Percentiles rank a stretch among this genome's conserved stretches.
Conservation (phyloP, 106 monocot genomes). For the Vanilla planifolia region DNA sequence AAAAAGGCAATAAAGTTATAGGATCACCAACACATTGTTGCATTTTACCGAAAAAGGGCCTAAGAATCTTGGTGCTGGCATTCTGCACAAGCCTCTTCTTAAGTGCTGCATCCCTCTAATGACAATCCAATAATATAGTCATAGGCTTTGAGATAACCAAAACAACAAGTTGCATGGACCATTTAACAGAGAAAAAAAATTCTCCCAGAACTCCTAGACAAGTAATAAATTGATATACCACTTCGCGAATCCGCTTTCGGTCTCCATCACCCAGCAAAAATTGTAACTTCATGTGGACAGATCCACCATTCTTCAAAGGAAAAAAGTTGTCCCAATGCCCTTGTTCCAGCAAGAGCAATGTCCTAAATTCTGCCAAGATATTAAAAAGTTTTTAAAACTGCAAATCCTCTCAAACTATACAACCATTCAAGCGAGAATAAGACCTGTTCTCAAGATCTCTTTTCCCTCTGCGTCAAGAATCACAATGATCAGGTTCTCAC, state of each 20-base stretch:
- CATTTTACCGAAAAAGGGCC: constrained; percentile 23
- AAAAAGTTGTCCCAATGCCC: constrained; percentile 44
- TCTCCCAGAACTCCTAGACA: background rate
- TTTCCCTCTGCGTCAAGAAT: constrained; percentile 39
- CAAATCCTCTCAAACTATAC: background rate
- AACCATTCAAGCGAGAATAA: background rate
- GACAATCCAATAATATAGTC: background rate
- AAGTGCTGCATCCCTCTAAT: constrained; percentile 55
- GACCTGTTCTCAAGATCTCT: constrained; percentile 55
- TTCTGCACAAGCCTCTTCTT: constrained; percentile 43
- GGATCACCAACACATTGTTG: background rate
- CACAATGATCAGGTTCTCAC: constrained; percentile 49
- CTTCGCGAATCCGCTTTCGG: constrained; percentile 44
- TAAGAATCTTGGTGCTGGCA: constrained; percentile 11
- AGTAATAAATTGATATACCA: constrained; percentile 27
- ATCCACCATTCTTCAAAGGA: constrained; percentile 49
- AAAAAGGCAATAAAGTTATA: background rate
- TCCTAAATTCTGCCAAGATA: constrained; percentile 45
- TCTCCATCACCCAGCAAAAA: constrained; percentile 66
- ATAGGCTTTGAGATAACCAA: background rate
- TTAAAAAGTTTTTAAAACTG: background rate
- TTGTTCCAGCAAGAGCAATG: constrained; percentile 56
- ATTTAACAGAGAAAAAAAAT: too few relatives aligned
- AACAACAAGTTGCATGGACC: too few relatives aligned
- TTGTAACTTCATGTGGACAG: constrained; percentile 48